These are phyloP conservation scores for Dictyostelium gargantuum DNA, from an alignment of 208 protist species.

Conservation along the genomic window DNA sequence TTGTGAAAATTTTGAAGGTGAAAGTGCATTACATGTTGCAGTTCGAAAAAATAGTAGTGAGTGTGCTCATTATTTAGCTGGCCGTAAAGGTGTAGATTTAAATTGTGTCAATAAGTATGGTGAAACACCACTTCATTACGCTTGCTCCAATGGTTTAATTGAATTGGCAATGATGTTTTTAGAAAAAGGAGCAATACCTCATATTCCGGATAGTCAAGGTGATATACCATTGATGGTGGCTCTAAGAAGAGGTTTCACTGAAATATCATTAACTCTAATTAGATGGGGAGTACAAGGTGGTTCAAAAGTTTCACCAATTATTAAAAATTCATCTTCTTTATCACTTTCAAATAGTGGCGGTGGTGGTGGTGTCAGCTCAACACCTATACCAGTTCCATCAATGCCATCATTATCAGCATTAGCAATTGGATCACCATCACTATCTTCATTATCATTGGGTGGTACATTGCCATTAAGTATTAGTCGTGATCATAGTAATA, in stretches of 20 bases:
- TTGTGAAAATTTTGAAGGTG: slow-evolving; percentile 17
- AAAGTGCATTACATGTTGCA: slow-evolving; percentile 19
- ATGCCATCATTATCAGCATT: not conserved
- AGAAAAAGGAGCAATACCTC: slow-evolving; percentile 9
- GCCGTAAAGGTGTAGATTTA: not conserved
- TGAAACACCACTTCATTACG: slow-evolving; percentile 46
- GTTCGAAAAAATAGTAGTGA: not conserved
- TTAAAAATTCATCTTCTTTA: slow-evolving; percentile 38
- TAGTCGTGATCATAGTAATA: no score
- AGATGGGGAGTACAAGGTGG: slow-evolving; percentile 45
- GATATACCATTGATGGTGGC: slow-evolving; percentile 51
- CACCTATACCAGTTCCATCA: not conserved
- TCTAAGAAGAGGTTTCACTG: slow-evolving; percentile 20
- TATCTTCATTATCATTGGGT: not conserved
- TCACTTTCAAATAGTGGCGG: not conserved
- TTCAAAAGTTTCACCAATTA: not conserved
- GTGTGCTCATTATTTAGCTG: not conserved
- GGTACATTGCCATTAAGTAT: no score
- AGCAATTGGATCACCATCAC: not conserved
- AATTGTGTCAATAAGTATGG: slow-evolving; percentile 35
- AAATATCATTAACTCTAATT: slow-evolving; percentile 45
- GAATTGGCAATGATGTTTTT: slow-evolving; percentile 32
- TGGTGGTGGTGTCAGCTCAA: no score
- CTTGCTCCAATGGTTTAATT: slow-evolving; percentile 6
- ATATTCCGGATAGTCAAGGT: slow-evolving; percentile 28